Base-by-base conservation (phyloP, 371 early-diverging fungal species). In the Parasitella parasitica region DNA sequence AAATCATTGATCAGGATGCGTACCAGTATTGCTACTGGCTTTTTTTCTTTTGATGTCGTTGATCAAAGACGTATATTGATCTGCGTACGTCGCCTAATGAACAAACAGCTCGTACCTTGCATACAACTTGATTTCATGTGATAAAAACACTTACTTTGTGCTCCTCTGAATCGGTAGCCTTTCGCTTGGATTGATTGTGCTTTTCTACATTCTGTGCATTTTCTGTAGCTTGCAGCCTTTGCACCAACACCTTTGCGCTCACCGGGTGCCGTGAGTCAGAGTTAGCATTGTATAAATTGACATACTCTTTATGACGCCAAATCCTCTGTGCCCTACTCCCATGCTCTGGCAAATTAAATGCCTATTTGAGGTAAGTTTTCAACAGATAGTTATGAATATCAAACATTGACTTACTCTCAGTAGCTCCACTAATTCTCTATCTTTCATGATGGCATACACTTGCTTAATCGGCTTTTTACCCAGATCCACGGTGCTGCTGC, bases 261-360 rank as follows among this genome's bases (percentile, higher is more conserved):
- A 66, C 63, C 9, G 69, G 72, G 6, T 46, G 18, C 0, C 36
- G 26, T 13, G 69, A 69, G n/a, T 72, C 72, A 18, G 39, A 32
- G 32, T 72, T 72, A 0, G 69, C 66, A 43, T 65, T 62, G 32
- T 66, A 72, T 3, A 72, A 16, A 3, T 48, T 63, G 2, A 65
- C 9, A 35, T 69, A 72, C 16, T 69, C 69, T 30, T 66, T 68
- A 11, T 72, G 69, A 18, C 72, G 20, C 69, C 63, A 65, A 3
- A 72, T 57, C 18, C 52, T 61, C 12, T 26, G 26, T 2, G 35
- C 15, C 57, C 59, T 65, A 39, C 69, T 69, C 0, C 72, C 72
- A 28, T 60, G 36, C 15, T 68, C 66, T n/a, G 69, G 61, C 16
- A 72, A 41, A 2, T 49, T 49, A 5, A 49, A 49, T 1, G 49